These are phyloP conservation scores for Eutypella sp. DNA, from an alignment of 2,329 filamentous ascomycete genomes.

Conservation along the genomic window DNA sequence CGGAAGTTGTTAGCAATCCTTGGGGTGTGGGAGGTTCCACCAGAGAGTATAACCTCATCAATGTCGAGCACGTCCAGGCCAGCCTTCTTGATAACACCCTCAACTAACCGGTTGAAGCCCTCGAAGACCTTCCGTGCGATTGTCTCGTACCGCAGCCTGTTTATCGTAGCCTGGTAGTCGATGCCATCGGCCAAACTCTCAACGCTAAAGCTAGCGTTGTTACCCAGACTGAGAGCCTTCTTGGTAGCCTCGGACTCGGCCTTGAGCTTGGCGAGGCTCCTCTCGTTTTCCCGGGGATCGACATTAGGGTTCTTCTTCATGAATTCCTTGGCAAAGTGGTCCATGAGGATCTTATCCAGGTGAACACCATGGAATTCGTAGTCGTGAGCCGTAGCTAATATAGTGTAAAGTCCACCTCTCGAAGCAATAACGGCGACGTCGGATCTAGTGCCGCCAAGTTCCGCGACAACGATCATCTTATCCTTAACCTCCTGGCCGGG, in stretches of 20 bases:
- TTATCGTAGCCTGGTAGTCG: slow-evolving; percentile 89
- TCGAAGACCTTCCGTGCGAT: slow-evolving; percentile 81
- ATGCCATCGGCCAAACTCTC: slow-evolving; percentile 85
- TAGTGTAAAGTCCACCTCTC: slow-evolving; percentile 91
- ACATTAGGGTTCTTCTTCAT: slow-evolving; percentile 85
- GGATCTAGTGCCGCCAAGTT: slow-evolving; percentile 87
- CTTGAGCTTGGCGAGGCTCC: slow-evolving; percentile 85
- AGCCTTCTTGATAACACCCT: slow-evolving; percentile 85
- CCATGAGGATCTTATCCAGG: slow-evolving; percentile 85
- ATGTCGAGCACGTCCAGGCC: slow-evolving; percentile 87
- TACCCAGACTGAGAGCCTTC: slow-evolving; percentile 84
- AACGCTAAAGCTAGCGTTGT: slow-evolving; percentile 85
- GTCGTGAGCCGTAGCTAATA: slow-evolving; percentile 90
- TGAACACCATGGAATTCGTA: slow-evolving; percentile 86
- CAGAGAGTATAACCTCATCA: slow-evolving; percentile 89
- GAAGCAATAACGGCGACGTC: slow-evolving; percentile 89
- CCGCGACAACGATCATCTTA: slow-evolving; percentile 87
- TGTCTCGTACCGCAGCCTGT: slow-evolving; percentile 89
- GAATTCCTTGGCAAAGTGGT: slow-evolving; percentile 98
- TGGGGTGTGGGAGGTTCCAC: slow-evolving; percentile 88
- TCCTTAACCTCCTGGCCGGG: slow-evolving; percentile 70
- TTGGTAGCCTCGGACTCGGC: slow-evolving; percentile 87
- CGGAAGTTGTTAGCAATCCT: slow-evolving; percentile 80
- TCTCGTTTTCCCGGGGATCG: slow-evolving; percentile 77
- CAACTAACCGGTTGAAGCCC: slow-evolving; percentile 80